phyloP scores from a whole-genome alignment of 148 eudicot genomes.

The Limonium bicolor region DNA sequence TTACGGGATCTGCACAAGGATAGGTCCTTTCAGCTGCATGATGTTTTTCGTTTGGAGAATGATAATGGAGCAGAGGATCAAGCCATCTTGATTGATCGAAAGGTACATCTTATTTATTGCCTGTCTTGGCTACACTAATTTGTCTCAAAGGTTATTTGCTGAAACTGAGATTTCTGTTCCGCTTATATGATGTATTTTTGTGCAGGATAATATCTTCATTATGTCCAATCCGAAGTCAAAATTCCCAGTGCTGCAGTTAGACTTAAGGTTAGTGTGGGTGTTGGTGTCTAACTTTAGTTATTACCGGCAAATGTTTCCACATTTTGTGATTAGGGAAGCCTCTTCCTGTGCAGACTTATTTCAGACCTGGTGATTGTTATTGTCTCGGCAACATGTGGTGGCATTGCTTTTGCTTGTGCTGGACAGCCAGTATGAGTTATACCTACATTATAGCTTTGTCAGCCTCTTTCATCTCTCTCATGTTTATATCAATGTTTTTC shows the following conservation, averaged over 20 bases:
- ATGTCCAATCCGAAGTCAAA: conserved; percentile 92
- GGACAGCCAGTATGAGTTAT: conserved; percentile 76
- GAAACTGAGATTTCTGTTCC: too few species aligned
- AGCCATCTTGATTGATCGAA: conserved; percentile 80
- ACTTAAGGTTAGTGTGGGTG: conserved; percentile 43
- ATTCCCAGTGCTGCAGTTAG: conserved; percentile 83
- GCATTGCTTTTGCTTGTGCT: conserved; percentile 97
- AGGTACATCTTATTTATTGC: conserved; percentile 26
- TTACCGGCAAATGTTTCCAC: neutral
- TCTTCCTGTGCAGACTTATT: conserved; percentile 50
- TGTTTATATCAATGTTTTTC: neutral
- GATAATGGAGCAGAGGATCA: conserved; percentile 81
- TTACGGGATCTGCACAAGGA: conserved; percentile 9
- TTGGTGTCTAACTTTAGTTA: neutral
- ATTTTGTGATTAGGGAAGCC: neutral
- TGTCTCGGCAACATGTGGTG: conserved; percentile 98
- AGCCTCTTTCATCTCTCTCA: too few species aligned
- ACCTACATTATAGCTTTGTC: neutral
- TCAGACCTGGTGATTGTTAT: conserved; percentile 93
- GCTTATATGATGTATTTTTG: conserved; percentile 9
- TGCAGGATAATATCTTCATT: conserved; percentile 91
- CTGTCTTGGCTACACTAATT: neutral
- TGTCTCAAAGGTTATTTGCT: too few species aligned
- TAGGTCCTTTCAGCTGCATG: conserved; percentile 86
- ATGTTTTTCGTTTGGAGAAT: conserved; percentile 75